A percentile compares a stretch with the other conserved stretches of the same genome.
Evolutionary conservation across 306 rosid genomes (phyloP).

Genomic region (Inga leiocalycina): DNA sequence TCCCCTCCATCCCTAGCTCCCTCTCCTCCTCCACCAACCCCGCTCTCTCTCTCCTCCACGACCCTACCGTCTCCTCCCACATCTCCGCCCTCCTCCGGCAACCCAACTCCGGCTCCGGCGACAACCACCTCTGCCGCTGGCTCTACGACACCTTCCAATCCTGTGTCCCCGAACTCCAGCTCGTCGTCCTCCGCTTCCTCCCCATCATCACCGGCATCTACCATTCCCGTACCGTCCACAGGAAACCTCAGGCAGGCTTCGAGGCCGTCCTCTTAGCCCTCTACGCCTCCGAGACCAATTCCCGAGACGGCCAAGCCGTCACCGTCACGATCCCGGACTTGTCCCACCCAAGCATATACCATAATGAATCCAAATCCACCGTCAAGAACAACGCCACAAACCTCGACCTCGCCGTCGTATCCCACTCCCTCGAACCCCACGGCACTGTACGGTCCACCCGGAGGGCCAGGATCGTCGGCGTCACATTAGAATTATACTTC

Average conservation of each 20-base stretch:
- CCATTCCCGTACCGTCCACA: constrained; percentile 57
- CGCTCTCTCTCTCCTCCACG: constrained; percentile 51
- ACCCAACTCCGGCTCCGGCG: constrained; percentile 72
- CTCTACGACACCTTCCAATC: constrained; percentile 89
- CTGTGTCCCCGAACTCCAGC: constrained; percentile 55
- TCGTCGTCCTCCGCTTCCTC: constrained; percentile 68
- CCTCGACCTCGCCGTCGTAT: constrained; percentile 43
- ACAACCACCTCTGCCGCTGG: constrained; percentile 83
- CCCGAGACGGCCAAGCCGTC: constrained; percentile 59
- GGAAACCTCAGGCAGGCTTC: constrained; percentile 70
- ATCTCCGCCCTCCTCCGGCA: constrained; percentile 67
- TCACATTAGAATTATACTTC: constrained; percentile 59
- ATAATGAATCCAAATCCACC: constrained; percentile 38
- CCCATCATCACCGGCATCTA: constrained; percentile 66
- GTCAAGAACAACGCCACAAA: constrained; percentile 44
- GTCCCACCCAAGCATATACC: constrained; percentile 62
- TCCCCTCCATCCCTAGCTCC: constrained; percentile 43
- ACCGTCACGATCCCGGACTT: constrained; percentile 63
- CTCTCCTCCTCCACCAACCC: constrained; percentile 35
- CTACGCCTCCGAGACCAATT: constrained; percentile 67
- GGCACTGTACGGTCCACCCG: constrained; percentile 70
- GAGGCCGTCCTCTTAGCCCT: constrained; percentile 78
- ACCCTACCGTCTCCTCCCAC: constrained; percentile 38
- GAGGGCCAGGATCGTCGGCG: constrained; percentile 68
- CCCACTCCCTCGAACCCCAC: constrained; percentile 66